phyloP scores from a whole-genome alignment of 345 rosid genomes.

The Eucalyptus curtisii region DNA sequence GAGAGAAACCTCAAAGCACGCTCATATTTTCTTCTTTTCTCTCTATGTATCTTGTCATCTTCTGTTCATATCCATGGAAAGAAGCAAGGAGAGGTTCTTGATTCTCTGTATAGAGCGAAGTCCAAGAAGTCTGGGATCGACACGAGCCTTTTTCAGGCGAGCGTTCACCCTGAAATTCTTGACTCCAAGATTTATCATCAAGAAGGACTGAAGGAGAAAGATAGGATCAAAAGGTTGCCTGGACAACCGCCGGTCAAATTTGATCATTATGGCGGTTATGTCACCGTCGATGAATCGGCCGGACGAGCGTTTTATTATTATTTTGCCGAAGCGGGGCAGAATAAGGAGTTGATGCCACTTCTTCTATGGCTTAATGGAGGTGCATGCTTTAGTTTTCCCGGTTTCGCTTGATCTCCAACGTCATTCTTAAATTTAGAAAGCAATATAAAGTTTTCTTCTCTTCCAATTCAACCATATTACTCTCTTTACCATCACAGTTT shows the following conservation, averaged over 20 bases:
- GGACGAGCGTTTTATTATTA: background rate
- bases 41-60: background rate
- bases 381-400: background rate
- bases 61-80: background rate
- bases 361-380: slow-evolving; percentile 8
- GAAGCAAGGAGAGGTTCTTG: slow-evolving; percentile 14
- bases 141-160: background rate
- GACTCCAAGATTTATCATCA: background rate
- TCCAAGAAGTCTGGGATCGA: slow-evolving; percentile 8
- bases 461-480: background rate
- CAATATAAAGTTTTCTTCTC: background rate
- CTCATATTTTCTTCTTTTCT: background rate
- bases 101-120: slow-evolving; percentile 12
- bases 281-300: background rate
- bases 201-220: slow-evolving; percentile 35
- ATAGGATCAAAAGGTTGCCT: slow-evolving; percentile 1
- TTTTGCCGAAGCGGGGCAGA: background rate
- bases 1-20: background rate
- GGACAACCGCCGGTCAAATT: background rate
- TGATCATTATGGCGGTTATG: background rate
- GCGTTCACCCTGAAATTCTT: background rate
- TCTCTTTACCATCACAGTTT: background rate
- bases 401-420: background rate
- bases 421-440: background rate
- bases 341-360: background rate